phyloP scores from a whole-genome alignment of 1,284 basidiomycete genomes.

The Ustilago lituana region DNA sequence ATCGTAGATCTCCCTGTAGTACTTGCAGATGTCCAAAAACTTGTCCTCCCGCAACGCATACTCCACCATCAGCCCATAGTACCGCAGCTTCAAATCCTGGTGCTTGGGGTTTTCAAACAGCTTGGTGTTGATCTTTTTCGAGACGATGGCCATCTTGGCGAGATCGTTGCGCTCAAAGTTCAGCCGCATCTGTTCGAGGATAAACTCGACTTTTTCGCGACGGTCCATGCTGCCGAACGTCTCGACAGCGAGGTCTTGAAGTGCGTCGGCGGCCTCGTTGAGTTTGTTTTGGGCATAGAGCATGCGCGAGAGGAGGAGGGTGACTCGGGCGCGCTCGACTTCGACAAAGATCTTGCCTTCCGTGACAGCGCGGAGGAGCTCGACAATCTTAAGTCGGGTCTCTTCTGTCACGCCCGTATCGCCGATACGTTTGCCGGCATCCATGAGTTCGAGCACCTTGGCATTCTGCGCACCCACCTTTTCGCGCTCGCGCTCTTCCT shows the following conservation, averaged over 20 bases:
- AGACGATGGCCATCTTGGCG: slow-evolving; percentile 88
- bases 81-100: slow-evolving; percentile 93
- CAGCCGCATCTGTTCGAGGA: slow-evolving; percentile 97
- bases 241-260: slow-evolving; percentile 96
- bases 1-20: slow-evolving; percentile 96
- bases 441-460: slow-evolving; percentile 53
- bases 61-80: slow-evolving; percentile 95
- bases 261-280: slow-evolving; percentile 65
- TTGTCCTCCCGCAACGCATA: slow-evolving; percentile 84
- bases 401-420: slow-evolving; percentile 49
- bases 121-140: slow-evolving; percentile 91
- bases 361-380: slow-evolving; percentile 88
- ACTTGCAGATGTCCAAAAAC: slow-evolving; percentile 93
- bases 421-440: slow-evolving; percentile 54
- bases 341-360: slow-evolving; percentile 99
- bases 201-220: slow-evolving; percentile 96
- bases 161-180: slow-evolving; percentile 80
- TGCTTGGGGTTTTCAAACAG: slow-evolving; percentile 83
- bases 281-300: slow-evolving; percentile 57
- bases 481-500: slow-evolving; percentile 50
- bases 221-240: slow-evolving; percentile 99
- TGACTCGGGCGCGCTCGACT: slow-evolving; percentile 90
- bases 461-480: slow-evolving; percentile 59
- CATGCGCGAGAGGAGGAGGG: slow-evolving; percentile 56
- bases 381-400: slow-evolving; percentile 66